Percentiles rank a stretch among this genome's conserved stretches.
These are phyloP conservation scores for Suhomyces sp. DNA, from an alignment of 805 yeast species.

Conservation along the genomic window DNA sequence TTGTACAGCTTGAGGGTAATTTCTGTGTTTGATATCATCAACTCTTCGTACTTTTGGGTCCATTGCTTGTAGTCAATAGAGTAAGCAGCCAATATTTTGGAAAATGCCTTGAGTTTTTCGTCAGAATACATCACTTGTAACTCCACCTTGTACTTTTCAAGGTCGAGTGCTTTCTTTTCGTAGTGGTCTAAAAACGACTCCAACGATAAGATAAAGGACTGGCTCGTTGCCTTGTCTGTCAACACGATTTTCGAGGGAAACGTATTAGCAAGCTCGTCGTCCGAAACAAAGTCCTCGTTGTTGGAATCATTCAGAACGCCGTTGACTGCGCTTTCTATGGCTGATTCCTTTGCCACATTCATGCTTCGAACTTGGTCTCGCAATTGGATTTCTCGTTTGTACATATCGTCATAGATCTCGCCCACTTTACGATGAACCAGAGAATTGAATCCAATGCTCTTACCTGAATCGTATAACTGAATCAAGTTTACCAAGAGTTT, in stretches of 20 bases:
- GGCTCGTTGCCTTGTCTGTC: slow-evolving; percentile 22
- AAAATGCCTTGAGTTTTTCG: slow-evolving; percentile 43
- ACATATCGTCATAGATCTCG: slow-evolving; percentile 30
- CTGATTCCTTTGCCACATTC: slow-evolving; percentile 26
- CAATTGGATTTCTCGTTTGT: slow-evolving; percentile 41
- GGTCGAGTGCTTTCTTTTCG: slow-evolving; percentile 3
- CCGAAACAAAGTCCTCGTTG: slow-evolving; percentile 46
- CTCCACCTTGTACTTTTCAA: slow-evolving; percentile 27
- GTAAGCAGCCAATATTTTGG: slow-evolving; percentile 35
- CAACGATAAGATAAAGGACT: slow-evolving; percentile 31
- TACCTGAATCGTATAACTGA: slow-evolving; percentile 36
- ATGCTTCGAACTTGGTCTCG: slow-evolving; percentile 36
- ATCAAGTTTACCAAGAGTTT: slow-evolving; percentile 48
- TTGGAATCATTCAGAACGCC: not conserved
- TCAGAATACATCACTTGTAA: slow-evolving; percentile 51
- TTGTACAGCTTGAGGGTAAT: slow-evolving; percentile 48
- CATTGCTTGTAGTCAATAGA: slow-evolving; percentile 51
- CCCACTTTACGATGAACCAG: slow-evolving; percentile 31
- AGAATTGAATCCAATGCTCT: slow-evolving; percentile 29
- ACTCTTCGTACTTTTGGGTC: slow-evolving; percentile 43
- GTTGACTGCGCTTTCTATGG: slow-evolving; percentile 3
- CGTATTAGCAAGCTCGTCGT: slow-evolving; percentile 47
- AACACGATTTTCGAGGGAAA: slow-evolving; percentile 56
- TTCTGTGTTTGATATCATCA: slow-evolving; percentile 33
- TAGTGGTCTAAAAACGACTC: slow-evolving; percentile 27